phyloP scores from a whole-genome alignment of 1,284 basidiomycete species.

The Trichosporon asahii region DNA sequence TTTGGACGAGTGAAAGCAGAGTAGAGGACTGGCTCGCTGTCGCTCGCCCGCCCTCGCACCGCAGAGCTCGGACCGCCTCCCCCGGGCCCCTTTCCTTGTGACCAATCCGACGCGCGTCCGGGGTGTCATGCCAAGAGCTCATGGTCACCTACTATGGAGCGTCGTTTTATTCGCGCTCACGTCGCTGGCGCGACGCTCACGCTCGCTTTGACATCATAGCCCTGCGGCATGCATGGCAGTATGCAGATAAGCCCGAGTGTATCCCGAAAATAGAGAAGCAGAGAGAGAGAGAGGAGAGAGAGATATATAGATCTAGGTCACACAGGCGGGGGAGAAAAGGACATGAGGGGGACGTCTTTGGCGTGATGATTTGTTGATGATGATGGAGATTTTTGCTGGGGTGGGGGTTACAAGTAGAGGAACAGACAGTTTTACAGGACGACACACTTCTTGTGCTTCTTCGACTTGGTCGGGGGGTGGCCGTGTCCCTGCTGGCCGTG shows the following conservation, averaged over 20 bases:
- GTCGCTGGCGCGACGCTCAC: not conserved
- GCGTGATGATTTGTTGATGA: not conserved
- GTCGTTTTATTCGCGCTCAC: not conserved
- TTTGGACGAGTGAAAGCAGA: not conserved
- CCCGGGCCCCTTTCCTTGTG: not conserved
- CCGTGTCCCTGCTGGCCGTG: constrained; percentile 6
- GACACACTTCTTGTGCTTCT: constrained; percentile 50
- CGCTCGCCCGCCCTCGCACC: no score
- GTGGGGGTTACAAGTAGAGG: not conserved
- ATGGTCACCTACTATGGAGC: not conserved
- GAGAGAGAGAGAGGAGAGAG: constrained; percentile 5
- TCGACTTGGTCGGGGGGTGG: constrained; percentile 21
- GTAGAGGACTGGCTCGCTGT: not conserved
- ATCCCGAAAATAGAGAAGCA: not conserved
- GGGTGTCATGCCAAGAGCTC: not conserved
- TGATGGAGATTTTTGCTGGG: not conserved
- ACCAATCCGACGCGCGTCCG: not conserved
- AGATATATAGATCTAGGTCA: not conserved
- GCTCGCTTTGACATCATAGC: not conserved
- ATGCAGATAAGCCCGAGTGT: constrained; percentile 8
- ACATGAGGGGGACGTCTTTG: not conserved
- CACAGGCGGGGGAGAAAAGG: not conserved
- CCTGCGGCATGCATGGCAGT: constrained; percentile 6
- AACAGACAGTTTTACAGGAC: constrained; percentile 38
- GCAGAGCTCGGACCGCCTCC: not conserved